phyloP scores from a whole-genome alignment of 345 rosid genomes.

The Pugionium dolabratum region DNA sequence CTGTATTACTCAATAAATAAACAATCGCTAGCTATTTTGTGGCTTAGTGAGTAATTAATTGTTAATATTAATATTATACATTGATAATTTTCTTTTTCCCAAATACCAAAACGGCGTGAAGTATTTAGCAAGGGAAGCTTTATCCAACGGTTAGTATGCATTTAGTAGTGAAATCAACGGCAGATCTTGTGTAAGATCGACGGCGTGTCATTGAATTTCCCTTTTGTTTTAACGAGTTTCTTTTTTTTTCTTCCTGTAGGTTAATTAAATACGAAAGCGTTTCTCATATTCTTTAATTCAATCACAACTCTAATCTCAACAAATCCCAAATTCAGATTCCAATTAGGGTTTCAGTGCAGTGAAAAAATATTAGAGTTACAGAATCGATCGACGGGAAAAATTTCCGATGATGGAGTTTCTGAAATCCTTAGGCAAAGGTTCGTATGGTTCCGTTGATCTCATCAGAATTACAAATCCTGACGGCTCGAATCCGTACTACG shows the following conservation, averaged over 20 bases:
- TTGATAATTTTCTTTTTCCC: too few species aligned
- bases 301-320: constrained; percentile 7
- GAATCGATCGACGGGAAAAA: background rate
- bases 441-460: constrained; percentile 32
- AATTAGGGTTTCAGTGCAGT: constrained; percentile 23
- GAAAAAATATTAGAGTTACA: background rate
- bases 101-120: too few species aligned
- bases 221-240: too few species aligned
- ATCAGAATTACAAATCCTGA: background rate
- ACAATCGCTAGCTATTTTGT: too few species aligned
- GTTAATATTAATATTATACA: too few species aligned
- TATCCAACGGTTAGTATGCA: too few species aligned
- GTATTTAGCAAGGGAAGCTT: too few species aligned
- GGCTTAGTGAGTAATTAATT: too few species aligned
- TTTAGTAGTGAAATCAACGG: too few species aligned
- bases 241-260: background rate
- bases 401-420: constrained; percentile 27
- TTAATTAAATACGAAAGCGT: background rate
- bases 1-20: too few species aligned
- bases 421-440: constrained; percentile 21
- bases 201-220: too few species aligned
- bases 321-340: constrained; percentile 8
- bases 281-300: background rate
- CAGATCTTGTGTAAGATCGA: too few species aligned
- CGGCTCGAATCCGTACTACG: constrained; percentile 15